Evolutionary conservation across 345 rosid species (phyloP).

Genomic region (Lepidium africanum): DNA sequence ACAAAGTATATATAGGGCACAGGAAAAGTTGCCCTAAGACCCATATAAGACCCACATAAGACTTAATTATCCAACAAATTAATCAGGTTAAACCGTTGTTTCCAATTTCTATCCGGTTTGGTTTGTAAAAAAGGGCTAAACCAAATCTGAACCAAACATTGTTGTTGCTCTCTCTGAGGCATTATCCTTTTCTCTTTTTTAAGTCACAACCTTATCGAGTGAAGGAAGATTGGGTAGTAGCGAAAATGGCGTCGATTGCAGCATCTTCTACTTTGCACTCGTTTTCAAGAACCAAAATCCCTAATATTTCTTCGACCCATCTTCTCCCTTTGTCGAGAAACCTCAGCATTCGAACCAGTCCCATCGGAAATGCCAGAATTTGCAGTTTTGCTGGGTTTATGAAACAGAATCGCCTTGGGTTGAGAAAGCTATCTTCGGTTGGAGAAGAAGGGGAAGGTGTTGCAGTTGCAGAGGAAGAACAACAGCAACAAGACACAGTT

Average conservation of each 20-base stretch:
- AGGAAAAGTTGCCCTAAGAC: no score
- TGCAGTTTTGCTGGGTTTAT: constrained; percentile 25
- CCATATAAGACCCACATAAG: no score
- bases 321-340: constrained; percentile 11
- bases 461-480: constrained; percentile 35
- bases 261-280: constrained; percentile 32
- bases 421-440: constrained; percentile 36
- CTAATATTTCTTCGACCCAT: constrained; percentile 21
- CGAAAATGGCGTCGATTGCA: constrained; percentile 41
- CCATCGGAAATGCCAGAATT: neutral
- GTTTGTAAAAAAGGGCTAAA: neutral
- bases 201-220: constrained; percentile 15
- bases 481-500: constrained; percentile 46
- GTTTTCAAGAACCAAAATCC: constrained; percentile 7
- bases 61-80: no score
- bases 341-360: constrained; percentile 28
- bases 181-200: neutral
- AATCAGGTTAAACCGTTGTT: neutral
- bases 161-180: no score
- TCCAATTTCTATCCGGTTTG: neutral
- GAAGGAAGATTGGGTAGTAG: neutral
- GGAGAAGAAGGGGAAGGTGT: constrained; percentile 46
- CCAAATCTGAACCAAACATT: no score
- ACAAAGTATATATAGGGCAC: no score
- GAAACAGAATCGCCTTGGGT: constrained; percentile 8